Evolutionary conservation across 441 rosid species (phyloP), one percentile per base, ranked within the genome.

Genomic region (Erodium chrysanthum): DNA sequence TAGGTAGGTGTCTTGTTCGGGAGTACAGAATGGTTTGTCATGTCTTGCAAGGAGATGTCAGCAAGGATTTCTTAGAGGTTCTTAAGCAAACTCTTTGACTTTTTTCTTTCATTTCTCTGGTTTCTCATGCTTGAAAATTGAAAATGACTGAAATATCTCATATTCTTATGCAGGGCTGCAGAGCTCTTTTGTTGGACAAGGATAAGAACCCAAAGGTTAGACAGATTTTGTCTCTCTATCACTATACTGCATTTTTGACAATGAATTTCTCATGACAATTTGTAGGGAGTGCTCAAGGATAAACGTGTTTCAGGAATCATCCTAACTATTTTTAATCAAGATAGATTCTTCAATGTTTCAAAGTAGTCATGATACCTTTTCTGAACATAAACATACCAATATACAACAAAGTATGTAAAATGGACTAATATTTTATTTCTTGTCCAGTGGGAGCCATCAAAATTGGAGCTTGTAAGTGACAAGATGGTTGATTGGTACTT

Each of bases 1-100:
- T 93, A 54, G 92, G 91, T 40, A 85, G 76, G 62, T 93, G 97
- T 80, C 91, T 90, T 46, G 68, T 71, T 70, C 89, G 91, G 1
- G 98, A 93, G 74, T 88, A 77, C 74, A 86, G 92, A 78, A 88
- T 93, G 88, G 95, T 82, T 76, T 84, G 85, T 72, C 96, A 88
- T 75, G 87, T 91, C 67, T 9, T 92, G 79, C 88, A 61, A 46
- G 98, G 96, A 78, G 81, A 86, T 52, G 69, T 87, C 70, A 88
- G 97, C 89, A 86, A 83, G 76, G 97, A 90, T 78, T 87, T 88
- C 46, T 69, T 87, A 15, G 94, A 90, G 98, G 98, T 31, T 87
- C 18, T 77, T 65, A 2, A 68, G 69, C 70, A 31, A 35, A 66
- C 15, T 67, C 15, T 68, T 20, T 69, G 40, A 37, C 35, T 48